These are phyloP conservation scores for Hymenoscyphus fructigenus DNA, from an alignment of 2,329 filamentous ascomycete genomes.

Conservation along the genomic window DNA sequence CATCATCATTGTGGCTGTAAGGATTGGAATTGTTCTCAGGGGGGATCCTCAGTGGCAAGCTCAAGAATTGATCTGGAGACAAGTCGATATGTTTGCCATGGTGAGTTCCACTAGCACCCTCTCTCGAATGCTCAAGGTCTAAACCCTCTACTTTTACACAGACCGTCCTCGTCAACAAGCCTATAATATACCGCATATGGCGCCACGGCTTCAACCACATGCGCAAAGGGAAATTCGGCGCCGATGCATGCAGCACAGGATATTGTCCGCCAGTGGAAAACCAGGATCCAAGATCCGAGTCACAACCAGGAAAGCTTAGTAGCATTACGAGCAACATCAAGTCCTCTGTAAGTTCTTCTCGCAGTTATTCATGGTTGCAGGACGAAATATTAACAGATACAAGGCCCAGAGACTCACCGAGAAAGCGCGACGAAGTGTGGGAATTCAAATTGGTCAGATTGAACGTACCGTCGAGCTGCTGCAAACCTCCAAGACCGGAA, in stretches of 20 bases:
- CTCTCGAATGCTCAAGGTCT: not conserved
- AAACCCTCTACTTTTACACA: not conserved
- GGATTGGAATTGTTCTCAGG: constrained; percentile 15
- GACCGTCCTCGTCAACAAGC: constrained; percentile 29
- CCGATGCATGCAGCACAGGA: constrained; percentile 14
- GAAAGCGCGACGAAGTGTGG: constrained; percentile 10
- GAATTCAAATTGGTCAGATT: constrained; percentile 7
- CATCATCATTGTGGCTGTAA: not conserved
- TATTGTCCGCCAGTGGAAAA: constrained; percentile 10
- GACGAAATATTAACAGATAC: not conserved
- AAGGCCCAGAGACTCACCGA: constrained; percentile 7
- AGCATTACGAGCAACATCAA: not conserved
- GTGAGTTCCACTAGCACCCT: constrained; percentile 10
- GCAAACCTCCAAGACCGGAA: constrained; percentile 6
- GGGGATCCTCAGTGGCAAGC: constrained; percentile 11
- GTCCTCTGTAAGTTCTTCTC: constrained; percentile 7
- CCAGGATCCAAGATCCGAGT: not conserved
- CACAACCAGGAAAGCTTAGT: not conserved
- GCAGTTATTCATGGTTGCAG: not conserved
- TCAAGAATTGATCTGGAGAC: constrained; percentile 24
- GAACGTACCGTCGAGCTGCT: constrained; percentile 11
- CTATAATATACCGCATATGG: constrained; percentile 27
- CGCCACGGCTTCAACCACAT: constrained; percentile 21
- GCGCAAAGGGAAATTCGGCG: constrained; percentile 15
- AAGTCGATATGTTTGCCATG: constrained; percentile 29